These are phyloP conservation scores for Candida coquimbonensis DNA, from an alignment of 805 yeast genomes.

Conservation along the genomic window DNA sequence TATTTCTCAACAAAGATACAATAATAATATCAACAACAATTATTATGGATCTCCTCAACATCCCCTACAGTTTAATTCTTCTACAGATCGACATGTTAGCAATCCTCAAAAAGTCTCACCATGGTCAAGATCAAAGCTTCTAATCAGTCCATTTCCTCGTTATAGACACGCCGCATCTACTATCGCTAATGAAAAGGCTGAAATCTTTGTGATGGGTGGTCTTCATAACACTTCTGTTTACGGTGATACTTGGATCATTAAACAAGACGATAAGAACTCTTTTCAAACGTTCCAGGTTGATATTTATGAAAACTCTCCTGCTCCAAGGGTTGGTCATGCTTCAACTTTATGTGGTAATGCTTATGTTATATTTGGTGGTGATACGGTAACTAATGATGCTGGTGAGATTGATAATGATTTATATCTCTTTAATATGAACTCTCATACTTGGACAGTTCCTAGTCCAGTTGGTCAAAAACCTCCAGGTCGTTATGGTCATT, in stretches of 20 bases:
- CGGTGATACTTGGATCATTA: constrained; percentile 92
- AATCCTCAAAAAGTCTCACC: constrained; percentile 32
- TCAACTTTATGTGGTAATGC: constrained; percentile 91
- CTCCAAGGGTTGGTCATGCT: constrained; percentile 96
- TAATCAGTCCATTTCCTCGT: constrained; percentile 85
- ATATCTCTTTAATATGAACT: constrained; percentile 76
- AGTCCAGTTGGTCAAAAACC: constrained; percentile 73
- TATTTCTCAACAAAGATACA: neutral
- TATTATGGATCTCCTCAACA: constrained; percentile 5
- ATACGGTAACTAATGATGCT: constrained; percentile 71
- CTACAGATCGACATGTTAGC: constrained; percentile 17
- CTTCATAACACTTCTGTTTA: constrained; percentile 85
- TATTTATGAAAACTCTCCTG: constrained; percentile 75
- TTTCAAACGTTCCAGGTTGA: constrained; percentile 49
- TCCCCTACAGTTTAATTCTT: constrained; percentile 4
- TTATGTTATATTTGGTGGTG: constrained; percentile 93
- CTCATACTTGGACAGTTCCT: constrained; percentile 75
- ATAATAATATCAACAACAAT: neutral
- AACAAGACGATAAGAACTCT: constrained; percentile 31
- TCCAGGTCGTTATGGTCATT: constrained; percentile 90
- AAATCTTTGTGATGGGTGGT: constrained; percentile 90
- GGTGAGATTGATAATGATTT: constrained; percentile 85
- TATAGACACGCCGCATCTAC: constrained; percentile 87
- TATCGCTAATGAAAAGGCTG: constrained; percentile 70
- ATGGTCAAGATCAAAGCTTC: constrained; percentile 59